These are phyloP conservation scores for Murraya koenigii DNA, from an alignment of 345 rosid genomes.

Conservation along the genomic window DNA sequence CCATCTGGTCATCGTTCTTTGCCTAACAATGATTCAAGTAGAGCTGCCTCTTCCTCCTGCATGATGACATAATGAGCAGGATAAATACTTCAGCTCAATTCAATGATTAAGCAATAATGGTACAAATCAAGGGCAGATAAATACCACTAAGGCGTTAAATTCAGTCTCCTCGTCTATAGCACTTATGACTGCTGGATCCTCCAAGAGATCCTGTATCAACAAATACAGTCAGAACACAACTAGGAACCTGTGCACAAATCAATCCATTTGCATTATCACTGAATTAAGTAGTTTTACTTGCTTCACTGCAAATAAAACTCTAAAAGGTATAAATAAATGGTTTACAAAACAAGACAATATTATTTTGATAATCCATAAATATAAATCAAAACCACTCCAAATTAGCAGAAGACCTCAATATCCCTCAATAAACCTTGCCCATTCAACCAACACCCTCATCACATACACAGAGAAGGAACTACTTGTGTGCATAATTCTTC, in stretches of 20 bases:
- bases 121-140: conserved; percentile 8
- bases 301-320: neutral
- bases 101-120: conserved; percentile 8
- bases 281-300: neutral
- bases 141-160: conserved; percentile 91
- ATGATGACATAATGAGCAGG: neutral
- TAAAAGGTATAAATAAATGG: neutral
- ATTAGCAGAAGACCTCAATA: neutral
- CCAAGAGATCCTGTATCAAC: conserved; percentile 70
- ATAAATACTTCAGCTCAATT: conserved; percentile 1
- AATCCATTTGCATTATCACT: neutral
- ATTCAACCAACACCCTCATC: neutral
- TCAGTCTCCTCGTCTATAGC: conserved; percentile 92
- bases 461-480: neutral
- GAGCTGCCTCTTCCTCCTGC: conserved; percentile 94
- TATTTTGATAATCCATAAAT: neutral
- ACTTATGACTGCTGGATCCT: conserved; percentile 67
- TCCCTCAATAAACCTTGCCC: neutral
- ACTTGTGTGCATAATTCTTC: neutral
- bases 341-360: neutral
- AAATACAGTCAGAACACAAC: neutral
- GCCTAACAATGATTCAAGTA: conserved; percentile 73
- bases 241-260: neutral
- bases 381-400: neutral
- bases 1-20: conserved; percentile 37